Base-by-base conservation (phyloP, 441 rosid species). In the Pelargonium citronellum region DNA sequence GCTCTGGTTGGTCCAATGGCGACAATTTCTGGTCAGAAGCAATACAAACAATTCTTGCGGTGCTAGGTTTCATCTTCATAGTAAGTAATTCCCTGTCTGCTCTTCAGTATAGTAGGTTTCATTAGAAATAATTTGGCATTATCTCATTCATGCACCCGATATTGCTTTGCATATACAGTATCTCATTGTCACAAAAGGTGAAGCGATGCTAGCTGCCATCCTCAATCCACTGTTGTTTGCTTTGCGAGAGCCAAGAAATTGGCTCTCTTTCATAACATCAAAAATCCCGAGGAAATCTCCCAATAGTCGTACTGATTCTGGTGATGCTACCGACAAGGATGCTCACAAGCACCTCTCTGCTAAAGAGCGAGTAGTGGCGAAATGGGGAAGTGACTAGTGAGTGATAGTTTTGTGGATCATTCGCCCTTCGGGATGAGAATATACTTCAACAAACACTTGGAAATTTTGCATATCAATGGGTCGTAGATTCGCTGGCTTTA, bases 311-410 rank as follows among this genome's bases (percentile, higher is more conserved):
- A 72, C 73, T 49, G 74, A 73, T 34, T 68, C 67, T 66, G 37
- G 12, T 65, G 80, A 73, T 70, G 30, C 51, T 16, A 71, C 83
- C 30, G 79, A 78, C 73, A 81, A 81, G 27, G 84, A 75, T 73
- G 82, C 61, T 63, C 62, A 7, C 30, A 63, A 30, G 69, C 71
- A 16, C 34, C 83, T 76, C 75, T 87, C 95, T 68, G 93, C 98
- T 69, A 90, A 89, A 81, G 94, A 90, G 61, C 83, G 73, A 72
- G 95, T 90, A 66, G 53, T 87, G 66, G 87, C 81, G 71, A 90
- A 92, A 82, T 92, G 96, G 96, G 98, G 91, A 78, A 87, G 84
- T 53, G 76, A 81, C 72, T 92, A 87, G 84, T 53, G 75, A 81
- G 74, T 92, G 76, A 92, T 67, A 64, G 3, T 41, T 66, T 39